Evolutionary conservation across 2,329 filamentous ascomycete genomes (phyloP), one percentile per base, ranked within the genome.

Genomic region (Dactylellina sp.): DNA sequence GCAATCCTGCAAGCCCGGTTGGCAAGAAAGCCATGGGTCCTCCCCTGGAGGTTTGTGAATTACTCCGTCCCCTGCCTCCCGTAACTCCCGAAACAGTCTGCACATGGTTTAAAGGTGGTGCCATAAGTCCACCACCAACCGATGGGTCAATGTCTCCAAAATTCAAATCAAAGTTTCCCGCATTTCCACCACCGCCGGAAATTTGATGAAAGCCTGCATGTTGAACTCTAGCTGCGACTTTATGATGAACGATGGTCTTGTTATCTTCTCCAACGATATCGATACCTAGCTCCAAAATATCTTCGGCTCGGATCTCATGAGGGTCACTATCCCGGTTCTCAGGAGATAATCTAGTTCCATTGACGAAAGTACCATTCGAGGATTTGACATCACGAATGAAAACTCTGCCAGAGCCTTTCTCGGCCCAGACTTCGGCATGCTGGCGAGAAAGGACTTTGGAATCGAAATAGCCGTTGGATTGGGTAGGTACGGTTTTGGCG

Each of bases 251-350:
- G 25, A 99, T 93, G 0, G 93, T 97, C 83, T 97, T 98, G 81
- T 98, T 94, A 80, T 99, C 95, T 81, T 99, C 95, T 81, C 92
- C 97, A 57, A 99, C 94, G 79, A 99, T 99, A 80, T 99, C 95
- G 78, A 99, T 99, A 64, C 95, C 95, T 37, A 99, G 86, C 80
- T 99, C 95, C 60, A 99, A 84, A 76, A 95, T 92, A 80, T 99
- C 95, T 77, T 92, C 89, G 71, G 94, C 93, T 79, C 93, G 90
- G 35, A 99, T 84, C 80, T 98, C 94, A 80, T 97, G 92, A 0
- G 95, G 93, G 75, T 98, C 95, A 0, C 94, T 98, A 81, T 99
- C 95, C 78, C 93, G 89, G 79, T 97, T 99, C 81, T 99, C 95
- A 61, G 89, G 91, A 1, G 95, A 98, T 71, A 99, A 82, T 28